These are phyloP conservation scores for Bombardia bombarda DNA, from an alignment of 495 filamentous ascomycete species.

Conservation along the genomic window DNA sequence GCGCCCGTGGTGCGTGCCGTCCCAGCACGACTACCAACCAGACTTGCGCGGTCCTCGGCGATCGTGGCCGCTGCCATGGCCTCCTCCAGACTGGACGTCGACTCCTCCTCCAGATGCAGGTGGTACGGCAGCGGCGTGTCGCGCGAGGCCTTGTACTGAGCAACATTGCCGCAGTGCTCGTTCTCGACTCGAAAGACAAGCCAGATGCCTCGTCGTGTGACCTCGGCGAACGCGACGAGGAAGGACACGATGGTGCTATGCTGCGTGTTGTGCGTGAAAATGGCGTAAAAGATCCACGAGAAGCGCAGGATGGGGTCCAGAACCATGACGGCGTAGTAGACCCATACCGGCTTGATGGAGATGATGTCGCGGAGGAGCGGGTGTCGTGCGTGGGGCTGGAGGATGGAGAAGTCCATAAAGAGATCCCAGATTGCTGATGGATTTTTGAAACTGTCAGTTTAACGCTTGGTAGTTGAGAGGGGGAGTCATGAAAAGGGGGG, in stretches of 20 bases:
- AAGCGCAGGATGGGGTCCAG: slow-evolving; percentile 85
- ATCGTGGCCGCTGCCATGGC: not conserved
- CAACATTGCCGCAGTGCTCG: slow-evolving; percentile 85
- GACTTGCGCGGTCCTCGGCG: not conserved
- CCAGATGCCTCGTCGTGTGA: slow-evolving; percentile 80
- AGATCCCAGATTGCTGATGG: slow-evolving; percentile 83
- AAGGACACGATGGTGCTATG: slow-evolving; percentile 76
- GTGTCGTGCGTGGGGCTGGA: slow-evolving; percentile 62
- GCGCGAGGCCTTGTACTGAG: slow-evolving; percentile 71
- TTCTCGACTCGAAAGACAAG: slow-evolving; percentile 91
- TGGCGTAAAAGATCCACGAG: slow-evolving; percentile 91
- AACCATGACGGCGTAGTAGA: slow-evolving; percentile 79
- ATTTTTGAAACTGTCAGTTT: slow-evolving; percentile 6
- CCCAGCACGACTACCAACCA: too few relatives aligned
- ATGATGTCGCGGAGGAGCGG: slow-evolving; percentile 71
- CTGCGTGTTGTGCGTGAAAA: slow-evolving; percentile 68
- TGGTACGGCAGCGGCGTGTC: slow-evolving; percentile 77
- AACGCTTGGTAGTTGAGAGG: not conserved
- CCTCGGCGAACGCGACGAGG: slow-evolving; percentile 64
- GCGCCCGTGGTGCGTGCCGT: not conserved
- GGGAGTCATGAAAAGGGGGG: not conserved
- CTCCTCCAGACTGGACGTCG: slow-evolving; percentile 21
- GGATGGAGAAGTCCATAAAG: slow-evolving; percentile 90
- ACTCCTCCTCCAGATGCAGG: slow-evolving; percentile 34
- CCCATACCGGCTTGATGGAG: slow-evolving; percentile 64